Evolutionary conservation across 352 stramenopile genomes (phyloP).

Genomic region (Aphanomyces invadans): DNA sequence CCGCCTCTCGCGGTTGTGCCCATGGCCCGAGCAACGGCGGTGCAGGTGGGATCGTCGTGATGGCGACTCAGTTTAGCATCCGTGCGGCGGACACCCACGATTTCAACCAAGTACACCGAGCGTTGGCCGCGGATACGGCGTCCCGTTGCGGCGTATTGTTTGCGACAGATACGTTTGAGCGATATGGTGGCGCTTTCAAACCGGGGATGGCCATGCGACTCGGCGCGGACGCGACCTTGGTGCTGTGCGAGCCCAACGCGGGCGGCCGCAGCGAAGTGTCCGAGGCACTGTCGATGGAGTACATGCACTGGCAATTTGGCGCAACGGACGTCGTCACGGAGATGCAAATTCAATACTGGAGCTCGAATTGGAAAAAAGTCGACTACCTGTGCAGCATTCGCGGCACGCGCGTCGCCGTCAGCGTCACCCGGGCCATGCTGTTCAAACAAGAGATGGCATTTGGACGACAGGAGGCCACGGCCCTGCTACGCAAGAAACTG

Average conservation of each 20-base stretch:
- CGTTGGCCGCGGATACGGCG: too few species aligned
- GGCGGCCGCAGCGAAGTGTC: constrained; percentile 29
- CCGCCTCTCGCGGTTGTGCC: too few species aligned
- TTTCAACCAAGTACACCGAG: too few species aligned
- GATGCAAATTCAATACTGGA: constrained; percentile 30
- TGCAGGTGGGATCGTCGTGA: too few species aligned
- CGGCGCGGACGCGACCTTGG: not conserved
- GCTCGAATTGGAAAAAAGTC: constrained; percentile 29
- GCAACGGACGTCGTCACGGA: constrained; percentile 28
- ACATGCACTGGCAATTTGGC: constrained; percentile 24
- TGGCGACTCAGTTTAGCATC: too few species aligned
- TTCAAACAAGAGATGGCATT: not conserved
- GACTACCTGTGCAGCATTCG: constrained; percentile 18
- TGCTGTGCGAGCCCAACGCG: constrained; percentile 25
- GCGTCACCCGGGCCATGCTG: constrained; percentile 21
- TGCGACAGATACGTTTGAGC: not conserved
- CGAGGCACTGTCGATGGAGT: constrained; percentile 29
- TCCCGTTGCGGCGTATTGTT: not conserved
- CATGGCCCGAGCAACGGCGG: too few species aligned
- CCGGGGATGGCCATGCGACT: not conserved
- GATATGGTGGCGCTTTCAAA: too few species aligned
- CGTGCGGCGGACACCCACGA: too few species aligned
- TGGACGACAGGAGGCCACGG: not conserved
- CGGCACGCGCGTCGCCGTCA: not conserved
- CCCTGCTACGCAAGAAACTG: constrained; percentile 17